Evolutionary conservation across 148 eudicot genomes (phyloP).

Genomic region (Rhododendron williamsianum): DNA sequence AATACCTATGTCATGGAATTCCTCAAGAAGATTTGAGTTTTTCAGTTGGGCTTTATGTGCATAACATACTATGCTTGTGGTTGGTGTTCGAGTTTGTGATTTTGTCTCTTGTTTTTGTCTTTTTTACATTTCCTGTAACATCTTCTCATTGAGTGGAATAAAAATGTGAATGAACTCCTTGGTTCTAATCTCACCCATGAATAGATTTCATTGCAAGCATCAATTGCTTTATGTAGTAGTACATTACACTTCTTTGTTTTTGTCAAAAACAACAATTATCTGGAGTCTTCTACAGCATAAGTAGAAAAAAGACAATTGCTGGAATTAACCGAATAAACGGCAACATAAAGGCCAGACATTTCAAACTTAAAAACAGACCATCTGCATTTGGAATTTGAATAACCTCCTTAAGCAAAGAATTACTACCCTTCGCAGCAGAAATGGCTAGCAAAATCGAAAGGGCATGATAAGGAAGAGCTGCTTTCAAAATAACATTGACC

Average conservation of each 20-base stretch:
- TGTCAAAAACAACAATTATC: not conserved
- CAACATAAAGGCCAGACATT: not conserved
- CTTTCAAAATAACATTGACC: not conserved
- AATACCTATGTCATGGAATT: constrained; percentile 78
- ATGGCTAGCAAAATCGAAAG: not conserved
- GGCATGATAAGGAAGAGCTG: not conserved
- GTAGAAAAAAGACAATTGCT: not conserved
- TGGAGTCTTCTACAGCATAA: not conserved
- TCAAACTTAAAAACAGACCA: not conserved
- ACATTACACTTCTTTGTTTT: not conserved
- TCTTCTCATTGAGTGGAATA: not conserved
- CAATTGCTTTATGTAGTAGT: not conserved
- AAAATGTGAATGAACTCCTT: not conserved
- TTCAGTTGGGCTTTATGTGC: not conserved
- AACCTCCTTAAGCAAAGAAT: not conserved
- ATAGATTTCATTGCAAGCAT: not conserved
- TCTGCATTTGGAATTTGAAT: not conserved
- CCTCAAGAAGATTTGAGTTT: constrained; percentile 26
- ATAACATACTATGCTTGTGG: not conserved
- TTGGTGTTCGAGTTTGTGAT: not conserved
- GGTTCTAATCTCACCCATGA: not conserved
- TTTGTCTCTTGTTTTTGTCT: not conserved
- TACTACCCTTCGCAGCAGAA: not conserved
- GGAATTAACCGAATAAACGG: not conserved
- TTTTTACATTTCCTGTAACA: not conserved